These are phyloP conservation scores for Hypericum androsaemum DNA, from an alignment of 345 rosid genomes.

Conservation along the genomic window DNA sequence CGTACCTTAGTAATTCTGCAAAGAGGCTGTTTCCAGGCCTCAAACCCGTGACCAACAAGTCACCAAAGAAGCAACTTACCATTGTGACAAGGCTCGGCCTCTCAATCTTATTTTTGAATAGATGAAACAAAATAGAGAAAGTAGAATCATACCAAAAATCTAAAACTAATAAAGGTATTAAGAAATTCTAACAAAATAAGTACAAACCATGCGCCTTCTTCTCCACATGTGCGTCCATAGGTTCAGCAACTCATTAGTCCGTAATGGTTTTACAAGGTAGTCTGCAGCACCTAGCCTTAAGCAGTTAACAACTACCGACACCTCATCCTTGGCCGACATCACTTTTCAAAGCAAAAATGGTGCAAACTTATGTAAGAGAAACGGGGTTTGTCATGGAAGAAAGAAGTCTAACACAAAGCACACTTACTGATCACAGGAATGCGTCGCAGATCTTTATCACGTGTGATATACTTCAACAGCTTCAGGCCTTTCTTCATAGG, in stretches of 20 bases:
- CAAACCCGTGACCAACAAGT: no score
- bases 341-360: conserved; percentile 30
- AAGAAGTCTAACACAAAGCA: conserved; percentile 3
- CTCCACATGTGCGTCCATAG: conserved; percentile 92
- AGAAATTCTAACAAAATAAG: not conserved
- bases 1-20: no score
- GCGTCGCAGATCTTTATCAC: conserved; percentile 69
- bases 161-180: no score
- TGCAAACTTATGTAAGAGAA: not conserved
- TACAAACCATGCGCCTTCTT: conserved; percentile 44
- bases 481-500: conserved; percentile 95
- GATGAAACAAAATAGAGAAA: no score
- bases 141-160: no score
- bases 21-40: no score
- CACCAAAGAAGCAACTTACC: no score
- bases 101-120: no score
- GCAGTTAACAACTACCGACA: conserved; percentile 70
- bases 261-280: conserved; percentile 81
- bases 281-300: conserved; percentile 80
- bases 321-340: conserved; percentile 87
- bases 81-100: no score
- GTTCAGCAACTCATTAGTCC: conserved; percentile 66
- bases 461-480: conserved; percentile 79
- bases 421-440: conserved; percentile 96
- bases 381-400: not conserved